phyloP scores from a whole-genome alignment of 352 stramenopile genomes.

The Phytophthora macrochlamydospora region DNA sequence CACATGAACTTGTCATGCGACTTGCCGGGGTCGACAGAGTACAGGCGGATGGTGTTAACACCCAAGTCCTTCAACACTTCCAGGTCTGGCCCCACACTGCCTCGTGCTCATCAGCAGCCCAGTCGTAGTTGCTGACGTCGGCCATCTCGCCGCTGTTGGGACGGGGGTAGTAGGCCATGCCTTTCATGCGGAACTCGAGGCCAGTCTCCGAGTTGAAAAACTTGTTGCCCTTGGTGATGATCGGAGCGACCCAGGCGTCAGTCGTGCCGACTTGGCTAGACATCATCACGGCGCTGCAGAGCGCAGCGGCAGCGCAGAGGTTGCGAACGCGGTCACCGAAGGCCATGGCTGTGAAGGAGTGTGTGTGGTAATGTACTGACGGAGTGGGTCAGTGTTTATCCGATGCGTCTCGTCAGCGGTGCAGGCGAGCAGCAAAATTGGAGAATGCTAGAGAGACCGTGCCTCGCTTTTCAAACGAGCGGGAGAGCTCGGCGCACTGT shows the following conservation, averaged over 20 bases:
- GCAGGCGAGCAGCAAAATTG: constrained; percentile 29
- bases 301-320: constrained; percentile 20
- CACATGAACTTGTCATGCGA: constrained; percentile 86
- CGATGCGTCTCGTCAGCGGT: constrained; percentile 15
- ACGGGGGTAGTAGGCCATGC: constrained; percentile 76
- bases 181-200: constrained; percentile 72
- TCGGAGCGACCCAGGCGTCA: constrained; percentile 50
- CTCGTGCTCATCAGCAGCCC: constrained; percentile 61
- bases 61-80: constrained; percentile 58
- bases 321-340: constrained; percentile 24
- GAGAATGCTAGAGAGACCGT: constrained; percentile 16
- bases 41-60: constrained; percentile 75
- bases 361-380: constrained; percentile 21
- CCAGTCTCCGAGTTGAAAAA: constrained; percentile 79
- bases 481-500: not conserved
- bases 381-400: constrained; percentile 18
- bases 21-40: constrained; percentile 64
- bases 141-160: constrained; percentile 68
- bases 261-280: constrained; percentile 6
- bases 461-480: not conserved
- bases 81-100: constrained; percentile 62
- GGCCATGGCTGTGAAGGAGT: constrained; percentile 13
- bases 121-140: constrained; percentile 69
- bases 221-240: constrained; percentile 81
- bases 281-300: constrained; percentile 19